Percentiles rank a stretch among this genome's conserved stretches.
phyloP scores from a whole-genome alignment of 75 land plant species.

The Picea glauca region DNA sequence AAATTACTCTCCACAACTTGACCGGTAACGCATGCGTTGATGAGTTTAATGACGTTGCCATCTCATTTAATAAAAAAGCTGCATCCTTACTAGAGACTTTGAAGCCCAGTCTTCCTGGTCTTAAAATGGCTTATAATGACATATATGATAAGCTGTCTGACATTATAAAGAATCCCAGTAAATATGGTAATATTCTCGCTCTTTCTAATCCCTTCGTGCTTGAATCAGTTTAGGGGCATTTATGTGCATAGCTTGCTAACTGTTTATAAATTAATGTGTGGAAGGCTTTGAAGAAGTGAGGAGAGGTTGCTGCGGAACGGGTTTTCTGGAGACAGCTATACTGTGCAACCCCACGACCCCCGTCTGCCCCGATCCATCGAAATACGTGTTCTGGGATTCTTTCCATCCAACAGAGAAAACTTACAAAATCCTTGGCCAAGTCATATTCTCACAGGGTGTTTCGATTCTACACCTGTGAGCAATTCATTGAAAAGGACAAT shows the following conservation, averaged over 20 bases:
- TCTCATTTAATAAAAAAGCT: constrained; percentile 52
- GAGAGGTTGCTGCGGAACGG: constrained; percentile 27
- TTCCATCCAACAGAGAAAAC: constrained; percentile 16
- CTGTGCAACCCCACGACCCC: constrained; percentile 15
- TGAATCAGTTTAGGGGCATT: too few species aligned
- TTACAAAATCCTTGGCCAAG: constrained; percentile 12
- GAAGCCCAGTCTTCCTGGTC: constrained; percentile 27
- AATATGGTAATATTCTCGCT: constrained; percentile 35
- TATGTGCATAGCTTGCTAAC: too few species aligned
- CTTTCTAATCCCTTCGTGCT: too few species aligned
- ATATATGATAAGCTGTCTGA: constrained; percentile 49
- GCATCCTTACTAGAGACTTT: constrained; percentile 19
- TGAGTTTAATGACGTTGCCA: constrained; percentile 51
- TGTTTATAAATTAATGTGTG: constrained; percentile 6
- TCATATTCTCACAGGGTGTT: too few species aligned
- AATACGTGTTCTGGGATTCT: constrained; percentile 20
- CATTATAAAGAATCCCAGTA: constrained; percentile 42
- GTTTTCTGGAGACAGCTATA: not conserved
- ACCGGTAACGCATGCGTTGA: constrained; percentile 44
- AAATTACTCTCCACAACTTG: constrained; percentile 49
- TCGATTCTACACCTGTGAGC: too few species aligned
- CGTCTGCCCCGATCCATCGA: constrained; percentile 17
- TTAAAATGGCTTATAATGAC: constrained; percentile 55
- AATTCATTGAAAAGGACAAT: too few species aligned
- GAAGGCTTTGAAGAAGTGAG: constrained; percentile 16